Base-by-base conservation (phyloP, 805 yeast genomes). In the Clavispora phyllophila region DNA sequence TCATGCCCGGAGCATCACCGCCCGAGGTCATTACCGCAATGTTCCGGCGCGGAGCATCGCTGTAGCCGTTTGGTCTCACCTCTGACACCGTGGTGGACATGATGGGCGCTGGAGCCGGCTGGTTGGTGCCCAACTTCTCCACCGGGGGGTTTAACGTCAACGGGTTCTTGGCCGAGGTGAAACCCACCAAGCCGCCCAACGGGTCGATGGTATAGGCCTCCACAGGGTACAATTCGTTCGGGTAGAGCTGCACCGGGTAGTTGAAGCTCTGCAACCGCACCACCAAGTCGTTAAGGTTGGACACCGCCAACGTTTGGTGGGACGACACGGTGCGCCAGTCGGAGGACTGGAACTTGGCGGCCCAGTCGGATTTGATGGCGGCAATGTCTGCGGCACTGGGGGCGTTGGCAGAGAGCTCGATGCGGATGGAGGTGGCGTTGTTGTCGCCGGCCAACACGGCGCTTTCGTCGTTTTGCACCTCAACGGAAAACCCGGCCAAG, bases 1-100 rank as follows among this genome's bases (percentile, higher is more conserved):
- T 81, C 90, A 83, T 83, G 50, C 90, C 90, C 8, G 85, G 90
- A 23, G 88, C 82, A 57, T 83, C 90, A 53, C 90, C 90, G 45
- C 90, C 90, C 1, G 87, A 81, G 0, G 89, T 83, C 87, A 83
- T 82, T 13, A 83, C 85, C 1, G 82, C 90, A 45, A 83, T 80
- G 49, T 61, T 81, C 65, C 35, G 39, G 19, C 12, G 14, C 6
- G 19, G 20, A 5, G 29, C 14, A 15, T 22, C 31, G 37, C 10
- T 5, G 38, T 29, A 28, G 41, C 10, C 31, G 20, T 39, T 4
- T 5, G 29, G 9, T 35, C 42, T 4, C 41, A 15, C 14, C 28
- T 44, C 48, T 6, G 55, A 49, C 9, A 38, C 42, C 3, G 50
- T 34, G 15, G 44, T 39, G 9, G 51, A 43, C 41, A 49, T 32